Evolutionary conservation across 2,329 filamentous ascomycete species (phyloP).

Genomic region (Fonsecaea monophora): DNA sequence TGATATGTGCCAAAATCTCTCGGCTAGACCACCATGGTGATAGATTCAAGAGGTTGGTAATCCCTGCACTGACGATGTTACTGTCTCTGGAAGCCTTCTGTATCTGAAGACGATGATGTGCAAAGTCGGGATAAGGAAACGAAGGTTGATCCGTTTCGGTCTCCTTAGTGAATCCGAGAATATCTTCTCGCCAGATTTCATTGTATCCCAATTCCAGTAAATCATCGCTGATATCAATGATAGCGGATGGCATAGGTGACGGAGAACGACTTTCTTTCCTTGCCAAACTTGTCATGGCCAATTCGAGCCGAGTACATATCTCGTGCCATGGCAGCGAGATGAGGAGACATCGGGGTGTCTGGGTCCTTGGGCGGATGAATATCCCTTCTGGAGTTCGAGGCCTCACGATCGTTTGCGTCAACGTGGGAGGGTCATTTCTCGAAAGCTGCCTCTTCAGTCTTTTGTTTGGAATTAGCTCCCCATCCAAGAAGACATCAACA

Average conservation of each 20-base stretch:
- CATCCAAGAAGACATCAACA: constrained; percentile 3
- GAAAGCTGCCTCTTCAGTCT: constrained; percentile 12
- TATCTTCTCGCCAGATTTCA: not conserved
- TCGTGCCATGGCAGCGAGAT: constrained; percentile 12
- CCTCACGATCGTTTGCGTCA: not conserved
- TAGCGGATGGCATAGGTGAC: constrained; percentile 4
- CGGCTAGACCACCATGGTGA: not conserved
- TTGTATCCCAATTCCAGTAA: not conserved
- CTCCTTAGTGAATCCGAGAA: not conserved
- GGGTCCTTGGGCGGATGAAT: not conserved
- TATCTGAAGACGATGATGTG: too few relatives aligned
- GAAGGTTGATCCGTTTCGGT: not conserved
- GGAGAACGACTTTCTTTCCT: not conserved
- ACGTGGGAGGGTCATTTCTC: constrained; percentile 10
- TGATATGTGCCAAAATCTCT: not conserved
- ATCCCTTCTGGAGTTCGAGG: not conserved
- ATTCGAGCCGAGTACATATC: constrained; percentile 1
- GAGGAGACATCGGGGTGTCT: not conserved
- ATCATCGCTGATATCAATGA: not conserved
- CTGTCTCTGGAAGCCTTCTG: not conserved
- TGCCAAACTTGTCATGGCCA: not conserved
- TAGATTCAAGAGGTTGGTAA: constrained; percentile 3
- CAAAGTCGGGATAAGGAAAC: not conserved
- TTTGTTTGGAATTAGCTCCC: not conserved
- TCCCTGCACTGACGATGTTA: not conserved